phyloP scores from a whole-genome alignment of 129 eudicot species.

The Tagetes patula region DNA sequence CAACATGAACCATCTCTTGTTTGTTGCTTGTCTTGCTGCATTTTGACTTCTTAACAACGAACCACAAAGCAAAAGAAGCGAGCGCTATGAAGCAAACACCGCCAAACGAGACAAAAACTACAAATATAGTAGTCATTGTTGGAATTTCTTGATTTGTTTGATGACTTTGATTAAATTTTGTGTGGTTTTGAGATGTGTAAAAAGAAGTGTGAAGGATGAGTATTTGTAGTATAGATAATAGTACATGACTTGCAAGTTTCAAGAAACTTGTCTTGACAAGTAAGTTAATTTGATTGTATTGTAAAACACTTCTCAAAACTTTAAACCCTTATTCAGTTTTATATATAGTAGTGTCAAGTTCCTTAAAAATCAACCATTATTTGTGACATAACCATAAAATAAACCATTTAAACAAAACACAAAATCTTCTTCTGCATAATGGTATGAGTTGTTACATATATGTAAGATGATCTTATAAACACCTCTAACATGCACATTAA shows the following conservation, averaged over 20 bases:
- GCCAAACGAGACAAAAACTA: constrained; percentile 57
- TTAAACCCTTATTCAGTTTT: neutral
- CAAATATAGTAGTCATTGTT: constrained; percentile 43
- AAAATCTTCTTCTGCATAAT: no score
- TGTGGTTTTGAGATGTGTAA: constrained; percentile 26
- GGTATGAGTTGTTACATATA: no score
- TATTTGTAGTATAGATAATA: constrained; percentile 40
- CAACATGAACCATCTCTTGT: constrained; percentile 39
- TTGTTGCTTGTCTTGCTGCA: constrained; percentile 39
- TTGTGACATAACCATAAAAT: no score
- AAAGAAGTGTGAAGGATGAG: constrained; percentile 9
- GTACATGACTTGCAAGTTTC: constrained; percentile 56
- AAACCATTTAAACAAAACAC: no score
- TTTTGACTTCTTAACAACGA: constrained; percentile 54
- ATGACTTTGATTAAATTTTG: neutral
- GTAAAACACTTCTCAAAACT: constrained; percentile 47
- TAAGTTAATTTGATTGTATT: constrained; percentile 49
- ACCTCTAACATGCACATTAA: neutral
- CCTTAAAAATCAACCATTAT: no score
- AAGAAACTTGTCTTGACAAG: constrained; percentile 54
- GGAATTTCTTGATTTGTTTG: constrained; percentile 2
- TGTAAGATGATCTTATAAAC: neutral
- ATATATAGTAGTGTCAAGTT: neutral
- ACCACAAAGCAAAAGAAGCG: constrained; percentile 48
- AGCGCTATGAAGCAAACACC: constrained; percentile 48